Conservation (phyloP, 768 basidiomycete species). For the Russula brevipes region DNA sequence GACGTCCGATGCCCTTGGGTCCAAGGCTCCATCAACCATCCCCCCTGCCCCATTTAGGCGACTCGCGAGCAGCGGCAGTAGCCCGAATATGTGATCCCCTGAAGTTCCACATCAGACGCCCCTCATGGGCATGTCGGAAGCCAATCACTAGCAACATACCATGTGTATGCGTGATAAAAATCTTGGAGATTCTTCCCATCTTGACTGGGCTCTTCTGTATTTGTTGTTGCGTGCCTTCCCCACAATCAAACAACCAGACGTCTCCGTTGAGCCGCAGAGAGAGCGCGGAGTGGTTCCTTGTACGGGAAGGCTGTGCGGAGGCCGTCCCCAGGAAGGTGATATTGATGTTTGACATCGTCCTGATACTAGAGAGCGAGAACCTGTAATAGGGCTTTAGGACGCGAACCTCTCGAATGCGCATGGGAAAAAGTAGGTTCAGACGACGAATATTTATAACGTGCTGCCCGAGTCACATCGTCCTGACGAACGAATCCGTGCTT, state of each 20-base stretch:
- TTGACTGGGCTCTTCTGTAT: conserved; percentile 67
- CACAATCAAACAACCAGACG: conserved; percentile 84
- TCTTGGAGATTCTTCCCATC: conserved; percentile 74
- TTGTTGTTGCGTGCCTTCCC: conserved; percentile 78
- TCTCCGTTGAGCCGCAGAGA: conserved; percentile 61
- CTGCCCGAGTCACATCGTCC: no score
- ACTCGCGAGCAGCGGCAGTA: conserved; percentile 62
- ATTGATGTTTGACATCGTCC: conserved; percentile 34
- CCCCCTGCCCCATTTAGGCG: conserved; percentile 74
- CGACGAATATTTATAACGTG: no score
- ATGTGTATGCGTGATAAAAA: conserved; percentile 88
- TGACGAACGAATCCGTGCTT: no score
- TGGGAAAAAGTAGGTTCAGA: no score
- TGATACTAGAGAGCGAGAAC: neutral
- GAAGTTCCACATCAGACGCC: conserved; percentile 1
- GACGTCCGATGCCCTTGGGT: conserved; percentile 44
- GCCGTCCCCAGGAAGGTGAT: conserved; percentile 79
- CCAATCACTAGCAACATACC: conserved; percentile 40
- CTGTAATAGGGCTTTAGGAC: neutral
- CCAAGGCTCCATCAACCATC: conserved; percentile 49
- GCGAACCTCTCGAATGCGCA: no score
- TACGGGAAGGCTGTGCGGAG: conserved; percentile 74
- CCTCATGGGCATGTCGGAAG: neutral
- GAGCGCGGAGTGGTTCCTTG: conserved; percentile 71
- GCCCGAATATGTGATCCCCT: conserved; percentile 82